phyloP scores from a whole-genome alignment of 257 asterid genomes.

The Echites panduratus region DNA sequence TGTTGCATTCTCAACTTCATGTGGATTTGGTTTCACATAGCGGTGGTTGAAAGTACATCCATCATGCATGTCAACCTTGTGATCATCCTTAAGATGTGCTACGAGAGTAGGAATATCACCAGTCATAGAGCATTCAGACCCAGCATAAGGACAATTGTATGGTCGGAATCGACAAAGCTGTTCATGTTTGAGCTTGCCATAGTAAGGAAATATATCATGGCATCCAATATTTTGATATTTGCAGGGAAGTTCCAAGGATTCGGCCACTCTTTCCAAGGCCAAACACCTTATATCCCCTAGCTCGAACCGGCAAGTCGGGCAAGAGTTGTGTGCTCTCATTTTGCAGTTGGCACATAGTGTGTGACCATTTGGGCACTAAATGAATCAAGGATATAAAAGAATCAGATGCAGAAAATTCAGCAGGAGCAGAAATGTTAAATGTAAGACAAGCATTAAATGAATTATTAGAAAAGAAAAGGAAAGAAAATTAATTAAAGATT shows the following conservation, averaged over 20 bases:
- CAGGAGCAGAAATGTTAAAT: neutral
- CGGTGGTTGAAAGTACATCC: slow-evolving; percentile 84
- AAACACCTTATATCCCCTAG: slow-evolving; percentile 76
- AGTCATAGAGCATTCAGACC: slow-evolving; percentile 63
- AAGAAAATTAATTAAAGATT: neutral
- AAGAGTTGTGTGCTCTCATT: slow-evolving; percentile 37
- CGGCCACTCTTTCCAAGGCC: slow-evolving; percentile 81
- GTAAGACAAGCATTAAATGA: too few species aligned
- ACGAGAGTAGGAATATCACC: slow-evolving; percentile 63
- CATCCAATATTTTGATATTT: slow-evolving; percentile 62
- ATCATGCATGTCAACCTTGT: slow-evolving; percentile 77
- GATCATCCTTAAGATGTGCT: slow-evolving; percentile 76
- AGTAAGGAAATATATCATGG: slow-evolving; percentile 51
- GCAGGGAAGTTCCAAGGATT: slow-evolving; percentile 75
- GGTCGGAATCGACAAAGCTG: slow-evolving; percentile 66
- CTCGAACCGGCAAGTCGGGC: slow-evolving; percentile 63
- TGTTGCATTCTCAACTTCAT: slow-evolving; percentile 67
- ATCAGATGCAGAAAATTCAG: neutral
- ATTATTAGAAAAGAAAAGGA: neutral
- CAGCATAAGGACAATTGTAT: slow-evolving; percentile 71
- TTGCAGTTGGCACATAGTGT: slow-evolving; percentile 70
- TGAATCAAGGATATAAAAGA: neutral
- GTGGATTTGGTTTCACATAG: slow-evolving; percentile 68
- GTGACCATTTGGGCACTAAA: slow-evolving; percentile 94
- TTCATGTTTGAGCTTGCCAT: slow-evolving; percentile 63